Evolutionary conservation across 441 rosid species (phyloP).

Genomic region (Flueggea neowawraea): DNA sequence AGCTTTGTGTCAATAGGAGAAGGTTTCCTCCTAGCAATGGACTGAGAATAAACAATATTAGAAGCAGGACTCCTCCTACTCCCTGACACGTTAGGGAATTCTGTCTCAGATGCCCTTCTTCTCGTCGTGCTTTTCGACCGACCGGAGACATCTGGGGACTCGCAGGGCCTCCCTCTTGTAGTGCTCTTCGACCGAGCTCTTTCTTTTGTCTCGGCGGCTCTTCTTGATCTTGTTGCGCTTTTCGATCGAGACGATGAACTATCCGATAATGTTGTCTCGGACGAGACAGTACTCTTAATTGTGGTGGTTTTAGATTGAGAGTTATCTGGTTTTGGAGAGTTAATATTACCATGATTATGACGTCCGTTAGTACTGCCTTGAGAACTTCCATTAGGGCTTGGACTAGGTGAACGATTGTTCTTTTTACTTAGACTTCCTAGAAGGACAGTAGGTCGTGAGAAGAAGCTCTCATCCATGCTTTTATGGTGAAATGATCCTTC

Average conservation of each 20-base stretch:
- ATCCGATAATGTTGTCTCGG: too few species aligned
- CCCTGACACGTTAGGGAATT: slow-evolving; percentile 22
- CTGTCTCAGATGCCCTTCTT: slow-evolving; percentile 21
- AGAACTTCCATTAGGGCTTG: neutral
- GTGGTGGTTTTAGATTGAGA: slow-evolving; percentile 12
- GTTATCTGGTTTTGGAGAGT: slow-evolving; percentile 2
- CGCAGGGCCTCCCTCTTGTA: too few species aligned
- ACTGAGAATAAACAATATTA: slow-evolving; percentile 61
- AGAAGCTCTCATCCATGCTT: slow-evolving; percentile 50
- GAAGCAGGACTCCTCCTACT: slow-evolving; percentile 41
- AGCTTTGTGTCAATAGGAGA: slow-evolving; percentile 54
- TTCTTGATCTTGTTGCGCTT: too few species aligned
- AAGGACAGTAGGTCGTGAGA: slow-evolving; percentile 33
- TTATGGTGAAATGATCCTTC: slow-evolving; percentile 7
- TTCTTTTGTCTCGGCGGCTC: too few species aligned
- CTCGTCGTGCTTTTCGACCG: slow-evolving; percentile 14
- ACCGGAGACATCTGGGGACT: too few species aligned
- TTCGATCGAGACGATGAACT: too few species aligned
- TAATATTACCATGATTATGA: too few species aligned
- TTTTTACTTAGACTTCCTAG: slow-evolving; percentile 39
- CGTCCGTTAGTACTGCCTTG: too few species aligned
- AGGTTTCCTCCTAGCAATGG: slow-evolving; percentile 52
- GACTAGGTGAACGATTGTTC: neutral
- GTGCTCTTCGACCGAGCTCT: too few species aligned
- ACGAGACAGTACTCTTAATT: too few species aligned